These are phyloP conservation scores for Mycena amicta DNA, from an alignment of 768 basidiomycete genomes.

Conservation along the genomic window DNA sequence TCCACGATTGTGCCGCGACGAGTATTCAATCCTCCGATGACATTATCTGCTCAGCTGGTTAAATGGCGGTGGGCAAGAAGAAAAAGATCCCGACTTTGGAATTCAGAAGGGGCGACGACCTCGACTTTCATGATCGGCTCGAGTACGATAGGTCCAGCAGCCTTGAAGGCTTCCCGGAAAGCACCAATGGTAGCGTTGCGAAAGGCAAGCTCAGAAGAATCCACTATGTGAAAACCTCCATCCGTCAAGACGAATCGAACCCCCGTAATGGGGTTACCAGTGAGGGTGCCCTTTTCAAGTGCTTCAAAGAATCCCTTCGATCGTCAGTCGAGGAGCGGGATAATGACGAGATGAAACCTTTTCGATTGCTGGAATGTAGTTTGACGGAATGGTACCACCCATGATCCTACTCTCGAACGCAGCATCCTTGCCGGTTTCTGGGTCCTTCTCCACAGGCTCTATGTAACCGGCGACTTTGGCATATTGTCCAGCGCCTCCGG, in stretches of 20 bases:
- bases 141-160: constrained; percentile 77
- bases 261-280: constrained; percentile 86
- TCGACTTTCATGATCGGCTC: constrained; percentile 99
- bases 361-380: constrained; percentile 93
- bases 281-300: constrained; percentile 84
- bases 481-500: constrained; percentile 96
- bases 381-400: constrained; percentile 88
- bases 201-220: constrained; percentile 97
- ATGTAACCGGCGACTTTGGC: constrained; percentile 89
- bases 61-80: constrained; percentile 6
- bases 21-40: constrained; percentile 92
- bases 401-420: constrained; percentile 88
- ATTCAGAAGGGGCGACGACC: constrained; percentile 93
- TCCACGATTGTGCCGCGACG: constrained; percentile 93
- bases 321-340: background rate
- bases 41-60: constrained; percentile 71
- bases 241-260: constrained; percentile 88
- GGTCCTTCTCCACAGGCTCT: constrained; percentile 79
- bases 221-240: constrained; percentile 90
- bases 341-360: constrained; percentile 54
- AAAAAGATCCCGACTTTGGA: constrained; percentile 68
- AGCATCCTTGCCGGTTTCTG: constrained; percentile 79
- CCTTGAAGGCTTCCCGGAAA: constrained; percentile 86
- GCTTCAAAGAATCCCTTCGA: constrained; percentile 92
- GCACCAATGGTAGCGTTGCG: constrained; percentile 87